Base-by-base conservation (phyloP, 2,329 filamentous ascomycete genomes). In the Bipolaris oryzae region DNA sequence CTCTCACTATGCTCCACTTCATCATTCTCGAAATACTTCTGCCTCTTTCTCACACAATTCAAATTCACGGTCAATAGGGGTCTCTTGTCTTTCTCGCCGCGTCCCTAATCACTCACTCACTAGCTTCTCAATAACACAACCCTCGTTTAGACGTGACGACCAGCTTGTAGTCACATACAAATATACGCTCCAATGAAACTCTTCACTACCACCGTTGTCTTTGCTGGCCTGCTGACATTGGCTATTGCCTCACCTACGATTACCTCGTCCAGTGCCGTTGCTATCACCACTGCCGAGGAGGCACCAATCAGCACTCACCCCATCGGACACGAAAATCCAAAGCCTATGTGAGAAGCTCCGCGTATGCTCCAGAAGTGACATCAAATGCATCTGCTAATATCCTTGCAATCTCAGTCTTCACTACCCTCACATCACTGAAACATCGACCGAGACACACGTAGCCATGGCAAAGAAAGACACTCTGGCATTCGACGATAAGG, bases 181-280 rank as follows among this genome's bases (percentile, higher is more conserved):
- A 7, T 35, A 3, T 3, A 20, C 23, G 13, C 42, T 51, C 33
- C 41, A 5, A 63, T 62, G 56, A 63, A 57, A 42, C 49, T 54
- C 16, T 16, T 52, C 34, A n/a, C 33, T 35, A n/a, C 3, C 6
- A 16, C 35, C 7, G 5, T 46, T 50, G 50, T 50, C n/a, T 43
- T 61, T 23, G 16, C 41, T 33, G 50, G 50, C 9, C 37, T 63
- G 6, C 37, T 49, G 16, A 43, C 46, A n/a, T 41, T 63, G 16
- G 48, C 28, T 25, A 42, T 20, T 35, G 51, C 43, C 9, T 46
- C 48, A 16, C 35, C 44, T 13, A 28, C 51, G 21, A 31, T 23
- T 7, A 20, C 42, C 18, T 20, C 18, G 10, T 9, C 20, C 23
- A 48, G 10, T 23, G 33, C 31, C 23, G 33, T 18, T n/a, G 50